Base-by-base conservation (phyloP, 179 eudicot species). In the Silene noctiflora region DNA sequence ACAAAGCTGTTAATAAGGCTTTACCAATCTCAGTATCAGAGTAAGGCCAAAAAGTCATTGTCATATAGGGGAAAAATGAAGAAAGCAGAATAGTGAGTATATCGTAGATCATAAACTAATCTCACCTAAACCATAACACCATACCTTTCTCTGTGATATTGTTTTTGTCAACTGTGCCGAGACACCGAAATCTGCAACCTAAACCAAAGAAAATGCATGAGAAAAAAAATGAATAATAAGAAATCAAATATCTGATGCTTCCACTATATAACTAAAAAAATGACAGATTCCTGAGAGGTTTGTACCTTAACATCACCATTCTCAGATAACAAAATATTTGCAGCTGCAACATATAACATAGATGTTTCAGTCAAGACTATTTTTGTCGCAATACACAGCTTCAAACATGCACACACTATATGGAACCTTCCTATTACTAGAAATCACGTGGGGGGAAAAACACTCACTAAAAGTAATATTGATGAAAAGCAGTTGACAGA, bases 131-230 rank as follows among this genome's bases (percentile, higher is more conserved):
- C 17, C 2, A 56, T 20, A 72, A 35, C 5, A 63, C 22, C 33
- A 48, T 91, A 92, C 98, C 98, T 94, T 91, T 85, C 98, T 89
- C 78, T 96, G 88, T 68, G 98, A 94, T 75, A 94, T 94, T 68
- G 98, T 94, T 80, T 90, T 87, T 51, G 98, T 94, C 77, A 94
- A 84, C 79, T 94, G 97, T 44, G 98, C 97, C 79, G 98, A 94
- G 64, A 94, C 98, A 51, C 98, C 97, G 83, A 94, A 94, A 81
- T 94, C 98, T 78, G 98, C 98, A 77, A 94, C 98, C 98, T 94
- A 74, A 78, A n/a, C 75, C 70, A 60, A 84, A 71, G 78, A 76
- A 58, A 81, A 60, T 39, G 56, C 75, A 65, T 79, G 17, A 78
- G 61, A 39, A 59, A 56, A 56, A 39, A 4, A 10, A 76, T 11